These are phyloP conservation scores for Dalbergia cultrata DNA, from an alignment of 306 rosid species.

Conservation along the genomic window DNA sequence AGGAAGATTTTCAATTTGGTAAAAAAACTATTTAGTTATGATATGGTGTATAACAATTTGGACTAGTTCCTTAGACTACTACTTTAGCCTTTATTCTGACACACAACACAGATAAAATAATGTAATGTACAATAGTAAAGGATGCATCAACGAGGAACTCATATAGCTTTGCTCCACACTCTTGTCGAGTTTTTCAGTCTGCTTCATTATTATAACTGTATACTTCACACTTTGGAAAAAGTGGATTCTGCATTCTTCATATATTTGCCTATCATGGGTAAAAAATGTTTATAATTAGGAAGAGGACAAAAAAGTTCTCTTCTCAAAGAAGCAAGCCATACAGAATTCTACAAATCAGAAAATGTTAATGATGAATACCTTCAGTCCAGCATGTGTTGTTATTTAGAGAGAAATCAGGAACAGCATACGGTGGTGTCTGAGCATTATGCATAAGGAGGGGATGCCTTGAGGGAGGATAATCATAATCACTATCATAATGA, in stretches of 20 bases:
- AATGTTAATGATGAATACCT: slow-evolving; percentile 33
- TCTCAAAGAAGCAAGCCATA: neutral
- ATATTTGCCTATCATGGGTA: neutral
- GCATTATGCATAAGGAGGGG: neutral
- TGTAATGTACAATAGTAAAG: no score
- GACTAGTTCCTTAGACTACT: no score
- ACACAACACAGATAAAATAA: no score
- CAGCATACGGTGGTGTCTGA: neutral
- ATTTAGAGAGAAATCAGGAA: slow-evolving; percentile 13
- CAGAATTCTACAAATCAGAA: neutral
- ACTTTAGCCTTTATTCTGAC: no score
- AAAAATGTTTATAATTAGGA: neutral
- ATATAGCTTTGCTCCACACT: neutral
- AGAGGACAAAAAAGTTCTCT: neutral
- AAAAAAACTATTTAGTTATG: no score
- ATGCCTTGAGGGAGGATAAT: neutral
- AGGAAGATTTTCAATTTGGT: no score
- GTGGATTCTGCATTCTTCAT: neutral
- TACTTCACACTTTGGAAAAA: neutral
- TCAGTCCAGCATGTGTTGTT: slow-evolving; percentile 33
- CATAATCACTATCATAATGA: slow-evolving; percentile 10
- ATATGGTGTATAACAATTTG: no score
- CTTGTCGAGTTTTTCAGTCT: neutral
- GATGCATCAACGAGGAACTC: neutral
- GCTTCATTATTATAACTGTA: neutral